Evolutionary conservation across 148 eudicot species (phyloP).

Genomic region (Vaccinium myrtillus): DNA sequence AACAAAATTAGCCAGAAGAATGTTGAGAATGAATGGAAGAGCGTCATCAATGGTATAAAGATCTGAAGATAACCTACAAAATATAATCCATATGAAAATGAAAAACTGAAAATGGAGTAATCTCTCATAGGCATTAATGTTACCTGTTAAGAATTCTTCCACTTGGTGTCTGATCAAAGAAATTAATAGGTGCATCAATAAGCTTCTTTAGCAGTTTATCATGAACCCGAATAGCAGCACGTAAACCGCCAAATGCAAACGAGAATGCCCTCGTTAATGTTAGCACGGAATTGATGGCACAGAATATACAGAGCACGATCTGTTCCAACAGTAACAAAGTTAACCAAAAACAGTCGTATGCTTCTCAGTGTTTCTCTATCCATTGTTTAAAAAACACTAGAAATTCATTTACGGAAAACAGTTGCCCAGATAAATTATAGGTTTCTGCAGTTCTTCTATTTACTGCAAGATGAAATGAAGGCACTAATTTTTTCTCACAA

Average conservation of each 20-base stretch:
- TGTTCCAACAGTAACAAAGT: constrained; percentile 30
- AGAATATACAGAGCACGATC: constrained; percentile 71
- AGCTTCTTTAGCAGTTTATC: constrained; percentile 63
- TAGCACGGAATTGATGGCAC: constrained; percentile 66
- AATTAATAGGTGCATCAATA: constrained; percentile 68
- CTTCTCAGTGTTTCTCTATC: neutral
- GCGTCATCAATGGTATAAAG: constrained; percentile 94
- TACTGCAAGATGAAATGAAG: neutral
- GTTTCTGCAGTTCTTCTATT: neutral
- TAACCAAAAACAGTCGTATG: neutral
- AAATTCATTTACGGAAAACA: neutral
- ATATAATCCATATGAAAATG: constrained; percentile 18
- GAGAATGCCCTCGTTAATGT: constrained; percentile 87
- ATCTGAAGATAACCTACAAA: constrained; percentile 90
- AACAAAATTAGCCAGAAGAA: constrained; percentile 90
- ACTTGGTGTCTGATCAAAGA: constrained; percentile 86
- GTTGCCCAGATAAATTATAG: neutral
- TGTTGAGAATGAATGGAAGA: constrained; percentile 97
- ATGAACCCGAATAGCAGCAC: constrained; percentile 80
- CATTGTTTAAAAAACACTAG: neutral
- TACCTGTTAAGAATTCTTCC: constrained; percentile 97
- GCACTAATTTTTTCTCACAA: constrained; percentile 1
- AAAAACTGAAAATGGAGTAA: neutral
- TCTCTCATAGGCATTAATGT: constrained; percentile 8
- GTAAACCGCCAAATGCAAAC: constrained; percentile 96